A percentile compares a stretch with the other conserved stretches of the same genome.
Conservation (phyloP, 225 moss, liverwort and hornwort genomes). For the Asterella californica region DNA sequence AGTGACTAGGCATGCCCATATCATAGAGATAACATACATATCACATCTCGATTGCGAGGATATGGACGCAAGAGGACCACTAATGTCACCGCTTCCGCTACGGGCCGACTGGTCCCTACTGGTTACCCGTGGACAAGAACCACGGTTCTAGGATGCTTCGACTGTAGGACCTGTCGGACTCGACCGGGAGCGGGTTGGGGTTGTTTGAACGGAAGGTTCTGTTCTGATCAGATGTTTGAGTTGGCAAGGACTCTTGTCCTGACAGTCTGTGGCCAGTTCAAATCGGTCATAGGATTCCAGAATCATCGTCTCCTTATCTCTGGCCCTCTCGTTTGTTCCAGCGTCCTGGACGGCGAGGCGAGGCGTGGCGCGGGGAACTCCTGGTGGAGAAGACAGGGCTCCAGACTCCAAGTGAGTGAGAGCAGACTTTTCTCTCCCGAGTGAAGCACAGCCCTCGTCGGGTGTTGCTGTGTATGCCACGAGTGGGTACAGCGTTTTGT, state of each 20-base stretch:
- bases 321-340: neutral
- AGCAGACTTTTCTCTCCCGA: neutral
- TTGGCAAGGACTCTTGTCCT: neutral
- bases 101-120: neutral
- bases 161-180: neutral
- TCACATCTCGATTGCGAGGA: slow-evolving; percentile 6
- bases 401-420: neutral
- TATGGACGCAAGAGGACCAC: slow-evolving; percentile 1
- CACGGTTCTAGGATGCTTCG: neutral
- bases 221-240: neutral
- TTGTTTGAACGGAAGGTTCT: neutral
- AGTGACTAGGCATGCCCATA: neutral
- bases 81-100: neutral
- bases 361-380: neutral
- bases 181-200: neutral
- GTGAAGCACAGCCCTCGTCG: neutral
- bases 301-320: neutral
- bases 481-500: neutral
- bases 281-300: neutral
- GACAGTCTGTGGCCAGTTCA: neutral
- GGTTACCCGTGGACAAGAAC: neutral
- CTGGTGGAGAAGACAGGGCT: neutral
- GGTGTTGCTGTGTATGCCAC: neutral
- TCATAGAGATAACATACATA: neutral
- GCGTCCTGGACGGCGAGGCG: neutral